Base-by-base conservation (phyloP, 805 yeast genomes). In the Kuraishia ogatae region DNA sequence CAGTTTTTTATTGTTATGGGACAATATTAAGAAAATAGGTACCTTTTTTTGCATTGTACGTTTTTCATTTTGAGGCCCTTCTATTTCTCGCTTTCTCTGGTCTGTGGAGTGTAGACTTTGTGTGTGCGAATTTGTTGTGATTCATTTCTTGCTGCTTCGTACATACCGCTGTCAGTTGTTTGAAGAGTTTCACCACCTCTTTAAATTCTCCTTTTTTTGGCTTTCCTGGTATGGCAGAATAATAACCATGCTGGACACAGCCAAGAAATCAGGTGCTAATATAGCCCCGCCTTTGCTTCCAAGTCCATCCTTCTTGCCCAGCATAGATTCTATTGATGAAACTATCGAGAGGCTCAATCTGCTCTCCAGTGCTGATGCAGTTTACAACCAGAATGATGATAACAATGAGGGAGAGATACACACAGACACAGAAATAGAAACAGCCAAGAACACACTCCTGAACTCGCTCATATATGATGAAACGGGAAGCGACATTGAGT, bases 371-470 rank as follows among this genome's bases (percentile, higher is more conserved):
- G 2, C 43, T 13, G 43, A 35, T 3, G 13, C 4, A 13, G 52
- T 15, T 13, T 21, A 52, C 35, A 28, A 13, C 24, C 20, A 19
- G 26, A 28, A 54, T 15, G 66, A 61, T 48, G 56, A 59, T 3
- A 65, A 62, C 23, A 56, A 61, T 21, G 62, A 58, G 3, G 59
- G 58, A 2, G 68, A 65, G 50, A 59, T 58, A 1, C 24, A 35
- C 29, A 35, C 43, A 35, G 43, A 35, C 50, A 47, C 26, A 20
- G 70, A 64, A 48, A 47, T 15, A 20, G 70, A 64, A 48, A 64
- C 71, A 1, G 56, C 61, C 51, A 57, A 63, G 21, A 69, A 69
- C 54, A 69, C 72, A 0, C 51, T 62, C 24, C 54, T 59, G 50
- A 69, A 69, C 54, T 62, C 72, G 1, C 49, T 65, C 54, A 55